Evolutionary conservation across 2,329 filamentous ascomycete genomes (phyloP), one percentile per base, ranked within the genome.

Genomic region (Aspergillus fischeri): DNA sequence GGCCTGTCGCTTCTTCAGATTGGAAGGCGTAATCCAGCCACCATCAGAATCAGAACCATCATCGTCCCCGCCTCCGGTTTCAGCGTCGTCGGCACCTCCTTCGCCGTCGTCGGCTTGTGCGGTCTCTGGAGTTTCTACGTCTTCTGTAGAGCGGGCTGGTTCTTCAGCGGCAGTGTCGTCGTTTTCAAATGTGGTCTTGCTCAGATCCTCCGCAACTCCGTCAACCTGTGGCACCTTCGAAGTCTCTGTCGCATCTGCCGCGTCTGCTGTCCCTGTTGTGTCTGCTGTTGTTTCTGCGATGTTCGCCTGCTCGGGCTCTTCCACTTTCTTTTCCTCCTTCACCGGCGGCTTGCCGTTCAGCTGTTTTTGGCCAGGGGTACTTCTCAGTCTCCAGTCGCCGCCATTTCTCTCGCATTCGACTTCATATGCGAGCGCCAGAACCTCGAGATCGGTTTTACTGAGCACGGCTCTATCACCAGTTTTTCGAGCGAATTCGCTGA

Each of bases 21-120:
- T 99, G 44, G 88, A 87, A 0, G 93, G 92, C 0, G 94, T 97
- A 72, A 97, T 97, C 93, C 93, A 97, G 66, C 89, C 91, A 17
- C 73, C 73, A 38, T 81, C 82, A 4, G 80, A 81, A 32, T 78
- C 78, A 28, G 67, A 70, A 29, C 64, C 71, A 55, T 70, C 71
- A 5, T 67, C 67, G 11, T 70, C 65, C 38, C 70, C 66, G 8
- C 69, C 62, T 27, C 73, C 64, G 14, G 52, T 54, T 28, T 67
- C 63, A 7, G 59, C 60, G 24, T 64, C 24, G 24, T n/a, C 49
- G 11, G 61, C 64, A 28, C 76, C 69, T 17, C 73, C 70, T 35
- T 63, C 65, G 45, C 41, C 45, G 53, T 62, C 57, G 38, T 67
- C 62, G 10, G 56, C 52, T 57, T 68, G 60, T 28, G 65, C 61